A percentile compares a stretch with the other conserved stretches of the same genome.
Evolutionary conservation across 176 grass and related monocot species (phyloP).

Genomic region (Olyra latifolia): DNA sequence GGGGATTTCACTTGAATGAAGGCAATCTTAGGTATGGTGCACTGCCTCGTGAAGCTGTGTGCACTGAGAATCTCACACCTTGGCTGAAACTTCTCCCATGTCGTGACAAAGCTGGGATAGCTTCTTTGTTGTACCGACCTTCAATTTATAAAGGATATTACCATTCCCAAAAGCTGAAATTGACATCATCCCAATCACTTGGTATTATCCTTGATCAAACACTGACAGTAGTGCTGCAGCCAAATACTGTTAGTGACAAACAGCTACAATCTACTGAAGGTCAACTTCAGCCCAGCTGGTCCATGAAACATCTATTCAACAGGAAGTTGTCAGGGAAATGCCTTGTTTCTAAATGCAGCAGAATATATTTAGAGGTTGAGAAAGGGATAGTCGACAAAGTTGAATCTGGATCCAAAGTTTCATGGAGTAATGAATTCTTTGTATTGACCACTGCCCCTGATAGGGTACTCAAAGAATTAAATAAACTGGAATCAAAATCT

Average conservation of each 20-base stretch:
- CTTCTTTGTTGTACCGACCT: conserved; percentile 83
- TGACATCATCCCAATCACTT: conserved; percentile 48
- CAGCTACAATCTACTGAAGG: conserved; percentile 39
- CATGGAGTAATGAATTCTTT: conserved; percentile 60
- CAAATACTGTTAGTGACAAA: conserved; percentile 31
- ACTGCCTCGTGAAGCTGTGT: conserved; percentile 89
- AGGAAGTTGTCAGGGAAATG: conserved; percentile 72
- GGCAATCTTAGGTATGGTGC: conserved; percentile 83
- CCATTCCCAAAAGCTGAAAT: conserved; percentile 88
- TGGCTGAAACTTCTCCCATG: conserved; percentile 98
- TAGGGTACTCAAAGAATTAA: conserved; percentile 55
- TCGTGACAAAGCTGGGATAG: conserved; percentile 89
- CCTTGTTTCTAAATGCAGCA: conserved; percentile 70
- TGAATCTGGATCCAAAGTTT: conserved; percentile 42
- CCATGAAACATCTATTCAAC: conserved; percentile 77
- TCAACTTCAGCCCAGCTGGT: conserved; percentile 77
- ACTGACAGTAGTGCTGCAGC: conserved; percentile 77
- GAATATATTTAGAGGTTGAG: conserved; percentile 81
- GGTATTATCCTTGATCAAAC: conserved; percentile 86
- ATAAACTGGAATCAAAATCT: conserved; percentile 37
- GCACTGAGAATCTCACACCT: conserved; percentile 96
- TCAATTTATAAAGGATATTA: conserved; percentile 96
- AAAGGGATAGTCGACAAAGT: conserved; percentile 44
- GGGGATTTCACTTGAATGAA: conserved; percentile 70
- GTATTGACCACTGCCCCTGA: conserved; percentile 55